Evolutionary conservation across 2,329 filamentous ascomycete genomes (phyloP).

Genomic region (Phialophora tarda): DNA sequence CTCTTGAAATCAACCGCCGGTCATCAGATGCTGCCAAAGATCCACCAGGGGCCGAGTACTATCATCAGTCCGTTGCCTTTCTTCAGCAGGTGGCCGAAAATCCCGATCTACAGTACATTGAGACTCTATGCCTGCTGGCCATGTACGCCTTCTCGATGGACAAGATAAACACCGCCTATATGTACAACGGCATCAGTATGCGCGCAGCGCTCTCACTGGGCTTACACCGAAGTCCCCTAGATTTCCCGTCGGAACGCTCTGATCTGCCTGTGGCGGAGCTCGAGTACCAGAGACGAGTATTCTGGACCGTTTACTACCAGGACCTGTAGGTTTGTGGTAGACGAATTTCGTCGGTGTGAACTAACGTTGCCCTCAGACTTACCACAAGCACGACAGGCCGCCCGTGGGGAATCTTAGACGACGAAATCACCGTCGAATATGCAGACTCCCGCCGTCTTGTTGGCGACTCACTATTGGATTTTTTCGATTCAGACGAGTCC

Average conservation of each 20-base stretch:
- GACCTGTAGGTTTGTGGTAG: slow-evolving; percentile 21
- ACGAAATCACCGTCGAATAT: no score
- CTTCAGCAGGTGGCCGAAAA: slow-evolving; percentile 32
- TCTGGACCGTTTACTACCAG: slow-evolving; percentile 32
- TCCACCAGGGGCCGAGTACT: slow-evolving; percentile 26
- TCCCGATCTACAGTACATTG: slow-evolving; percentile 30
- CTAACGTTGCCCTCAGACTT: no score
- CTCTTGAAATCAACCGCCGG: no score
- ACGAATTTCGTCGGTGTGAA: no score
- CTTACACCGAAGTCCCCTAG: slow-evolving; percentile 24
- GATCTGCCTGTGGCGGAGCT: slow-evolving; percentile 21
- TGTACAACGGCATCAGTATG: slow-evolving; percentile 27
- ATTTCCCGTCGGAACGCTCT: slow-evolving; percentile 23
- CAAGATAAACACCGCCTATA: slow-evolving; percentile 28
- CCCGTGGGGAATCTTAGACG: no score
- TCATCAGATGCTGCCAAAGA: slow-evolving; percentile 5
- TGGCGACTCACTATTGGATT: slow-evolving; percentile 24
- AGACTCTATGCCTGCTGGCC: slow-evolving; percentile 27
- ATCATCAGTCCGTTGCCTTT: slow-evolving; percentile 29
- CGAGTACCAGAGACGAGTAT: slow-evolving; percentile 28
- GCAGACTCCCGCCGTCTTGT: no score
- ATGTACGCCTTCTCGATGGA: slow-evolving; percentile 31
- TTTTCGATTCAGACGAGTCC: slow-evolving; percentile 27
- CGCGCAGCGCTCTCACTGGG: slow-evolving; percentile 27
- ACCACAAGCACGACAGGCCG: no score